A percentile compares a stretch with the other conserved stretches of the same genome.
Conservation (phyloP, 2,329 filamentous ascomycete genomes). For the Penicillium sp. region DNA sequence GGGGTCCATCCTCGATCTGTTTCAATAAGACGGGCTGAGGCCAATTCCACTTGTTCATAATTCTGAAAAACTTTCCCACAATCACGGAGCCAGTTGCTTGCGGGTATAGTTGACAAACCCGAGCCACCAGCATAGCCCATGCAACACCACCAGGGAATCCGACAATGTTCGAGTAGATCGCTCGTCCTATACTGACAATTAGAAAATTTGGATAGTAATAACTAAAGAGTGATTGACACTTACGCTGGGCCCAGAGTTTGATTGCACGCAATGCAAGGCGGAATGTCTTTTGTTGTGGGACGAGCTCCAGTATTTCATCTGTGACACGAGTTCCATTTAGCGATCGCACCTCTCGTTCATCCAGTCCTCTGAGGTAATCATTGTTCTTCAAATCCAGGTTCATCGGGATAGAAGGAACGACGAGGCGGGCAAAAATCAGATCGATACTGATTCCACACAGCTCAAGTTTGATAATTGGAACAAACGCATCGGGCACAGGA, state of each 20-base stretch:
- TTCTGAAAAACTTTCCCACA: conserved; percentile 89
- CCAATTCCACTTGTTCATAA: conserved; percentile 91
- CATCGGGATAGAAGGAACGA: conserved; percentile 69
- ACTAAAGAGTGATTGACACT: conserved; percentile 16
- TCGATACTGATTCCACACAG: conserved; percentile 91
- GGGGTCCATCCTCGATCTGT: conserved; percentile 74
- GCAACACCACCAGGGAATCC: conserved; percentile 96
- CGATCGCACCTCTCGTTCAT: conserved; percentile 82
- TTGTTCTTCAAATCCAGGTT: conserved; percentile 79
- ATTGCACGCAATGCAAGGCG: conserved; percentile 84
- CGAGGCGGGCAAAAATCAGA: conserved; percentile 79
- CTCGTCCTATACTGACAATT: conserved; percentile 56
- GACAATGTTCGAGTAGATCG: conserved; percentile 93
- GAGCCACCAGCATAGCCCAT: conserved; percentile 95
- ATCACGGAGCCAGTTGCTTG: conserved; percentile 86
- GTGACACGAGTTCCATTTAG: conserved; percentile 94
- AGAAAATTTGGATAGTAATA: conserved; percentile 2
- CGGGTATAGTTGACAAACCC: conserved; percentile 94
- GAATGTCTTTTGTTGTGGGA: conserved; percentile 88
- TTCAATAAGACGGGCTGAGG: conserved; percentile 91
- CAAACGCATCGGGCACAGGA: conserved; percentile 83
- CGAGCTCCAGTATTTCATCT: conserved; percentile 83
- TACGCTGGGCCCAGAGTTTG: conserved; percentile 90
- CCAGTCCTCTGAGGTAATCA: conserved; percentile 77
- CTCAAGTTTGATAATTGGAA: conserved; percentile 97